Percentiles rank a stretch among this genome's conserved stretches.
Evolutionary conservation across 2,329 filamentous ascomycete species (phyloP).

Genomic region (Neonectria neomacrospora): DNA sequence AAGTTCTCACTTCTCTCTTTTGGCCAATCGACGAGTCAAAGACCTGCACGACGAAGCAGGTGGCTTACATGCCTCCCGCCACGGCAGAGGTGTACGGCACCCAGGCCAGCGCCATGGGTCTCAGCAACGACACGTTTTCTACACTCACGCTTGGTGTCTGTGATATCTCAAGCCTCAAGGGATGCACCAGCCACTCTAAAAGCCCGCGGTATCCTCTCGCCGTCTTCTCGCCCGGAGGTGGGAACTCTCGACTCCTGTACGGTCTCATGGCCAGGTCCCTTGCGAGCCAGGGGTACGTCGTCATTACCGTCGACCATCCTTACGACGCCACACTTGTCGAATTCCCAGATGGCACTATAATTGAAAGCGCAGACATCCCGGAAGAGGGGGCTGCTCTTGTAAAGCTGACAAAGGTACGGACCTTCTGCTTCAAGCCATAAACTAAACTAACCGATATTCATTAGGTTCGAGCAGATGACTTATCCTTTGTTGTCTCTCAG

Average conservation of each 20-base stretch:
- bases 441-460: conserved; percentile 3
- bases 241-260: conserved; percentile 56
- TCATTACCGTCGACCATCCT: conserved; percentile 62
- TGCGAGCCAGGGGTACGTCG: conserved; percentile 57
- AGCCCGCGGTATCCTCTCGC: conserved; percentile 42
- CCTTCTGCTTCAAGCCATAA: rapidly evolving
- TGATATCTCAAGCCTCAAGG: conserved; percentile 27
- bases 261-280: conserved; percentile 56
- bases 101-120: conserved; percentile 41
- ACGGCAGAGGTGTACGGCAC: conserved; percentile 47
- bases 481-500: conserved; percentile 52
- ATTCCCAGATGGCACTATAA: conserved; percentile 55
- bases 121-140: conserved; percentile 47
- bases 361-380: conserved; percentile 27
- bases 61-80: conserved; percentile 50
- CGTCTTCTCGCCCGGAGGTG: conserved; percentile 59
- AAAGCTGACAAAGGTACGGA: conserved; percentile 35
- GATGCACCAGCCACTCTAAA: conserved; percentile 20
- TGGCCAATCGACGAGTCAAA: conserved; percentile 42
- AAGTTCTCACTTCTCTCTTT: conserved; percentile 47
- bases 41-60: conserved; percentile 31
- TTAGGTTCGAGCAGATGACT: conserved; percentile 51
- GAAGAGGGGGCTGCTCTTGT: conserved; percentile 25
- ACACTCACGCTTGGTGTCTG: conserved; percentile 44
- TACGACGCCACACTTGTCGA: conserved; percentile 58